Base-by-base conservation (phyloP, 1,139 yeast species). In the Debaryomyces subglobosus region DNA sequence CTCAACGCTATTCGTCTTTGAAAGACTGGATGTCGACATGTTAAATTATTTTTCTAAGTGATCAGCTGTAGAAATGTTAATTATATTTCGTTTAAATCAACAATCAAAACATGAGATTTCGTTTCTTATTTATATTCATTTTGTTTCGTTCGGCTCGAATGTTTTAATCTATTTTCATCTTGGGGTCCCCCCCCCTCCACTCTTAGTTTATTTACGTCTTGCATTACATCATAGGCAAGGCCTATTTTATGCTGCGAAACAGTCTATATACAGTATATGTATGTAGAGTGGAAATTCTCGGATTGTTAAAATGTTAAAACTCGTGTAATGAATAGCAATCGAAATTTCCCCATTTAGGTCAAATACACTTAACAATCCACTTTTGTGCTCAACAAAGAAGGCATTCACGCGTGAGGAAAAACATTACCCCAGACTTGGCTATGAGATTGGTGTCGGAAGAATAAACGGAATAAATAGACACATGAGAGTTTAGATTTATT, bases 11-110 rank as follows among this genome's bases (percentile, higher is more conserved):
- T 18, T 30, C 4, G 35, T 30, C 35, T 21, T 30, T 6, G 43
- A 40, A 18, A 30, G 21, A 21, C 35, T 40, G 5, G 43, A 40
- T 6, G 43, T 27, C 24, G 43, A 35, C 38, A 35, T 35, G 10
- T 20, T 20, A 21, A 35, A 20, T 20, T 35, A 5, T 35, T 32
- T 32, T 4, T 32, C 12, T 15, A 32, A 32, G 12, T 32, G 12
- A 32, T 9, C 5, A 32, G 35, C 20, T 32, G 16, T 32, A 32
- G 21, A 32, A 32, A 8, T 32, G 6, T 16, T 12, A 15, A 12
- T 2, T n/a, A 16, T 18, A 4, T 16, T 16, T 15, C 1, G 20
- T 8, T 8, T 15, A 9, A 32, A 32, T 15, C 20, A 27, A 4
- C 29, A 27, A 9, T 1, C 20, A 12, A 35, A 20, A 21, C 6